Base-by-base conservation (phyloP, 495 filamentous ascomycete species). In the Daldinia vernicosa region DNA sequence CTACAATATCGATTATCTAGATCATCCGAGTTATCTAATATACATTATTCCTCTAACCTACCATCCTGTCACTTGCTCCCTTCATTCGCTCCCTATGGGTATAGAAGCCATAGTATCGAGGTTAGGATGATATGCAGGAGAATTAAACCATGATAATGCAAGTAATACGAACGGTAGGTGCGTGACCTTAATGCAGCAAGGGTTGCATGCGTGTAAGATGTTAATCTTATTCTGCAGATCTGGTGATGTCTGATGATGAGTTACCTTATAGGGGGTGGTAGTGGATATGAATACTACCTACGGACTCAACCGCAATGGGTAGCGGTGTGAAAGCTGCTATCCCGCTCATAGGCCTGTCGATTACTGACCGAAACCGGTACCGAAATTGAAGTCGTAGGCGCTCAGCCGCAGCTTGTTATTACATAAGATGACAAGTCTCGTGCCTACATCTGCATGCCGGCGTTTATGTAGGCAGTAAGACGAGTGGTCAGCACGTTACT, bases 341-440 rank as follows among this genome's bases (percentile, higher is more conserved):
- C 14, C 14, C n/a, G 14, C 24, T 3, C 15, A 22, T 37, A 40
- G 12, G 22, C 19, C 37, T 57, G 6, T 43, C 8, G 53, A 65
- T 47, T 47, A 2, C 19, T 27, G 19, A 22, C 28, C 28, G 53
- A 66, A 45, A 45, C 17, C 43, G 54, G 54, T 30, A 40, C 39
- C 32, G 22, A 26, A 14, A 11, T 14, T 35, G 8, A 24, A 37
- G 50, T 15, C 4, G 50, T 40, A n/a, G 35, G 2, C n/a, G 26
- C 12, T 53, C 8, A 35, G 59, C 59, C 43, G 22, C 54, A 35
- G 6, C 27, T 32, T 39, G 22, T 32, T 45, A 63, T 63, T 32
- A 55, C 54, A 43, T 52, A 32, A 63, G 33, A 57, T 22, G 35
- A 40, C 14, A 63, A 58, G 63, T 71, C 63, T 71, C 68, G 68